Evolutionary conservation across 306 rosid genomes (phyloP), one percentile per base, ranked within the genome.

Genomic region (Vigna radiata): DNA sequence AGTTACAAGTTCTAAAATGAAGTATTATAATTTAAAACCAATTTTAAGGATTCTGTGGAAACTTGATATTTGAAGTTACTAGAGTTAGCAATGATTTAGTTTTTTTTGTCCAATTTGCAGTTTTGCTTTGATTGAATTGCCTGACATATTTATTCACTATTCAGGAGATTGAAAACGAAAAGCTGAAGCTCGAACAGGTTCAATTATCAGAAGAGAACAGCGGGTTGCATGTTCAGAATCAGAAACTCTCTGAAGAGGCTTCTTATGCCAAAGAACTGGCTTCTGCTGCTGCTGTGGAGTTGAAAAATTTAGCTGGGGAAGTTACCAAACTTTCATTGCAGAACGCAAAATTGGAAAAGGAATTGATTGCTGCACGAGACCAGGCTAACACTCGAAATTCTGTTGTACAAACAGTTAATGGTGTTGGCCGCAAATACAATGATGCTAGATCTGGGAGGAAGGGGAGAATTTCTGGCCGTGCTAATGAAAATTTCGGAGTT

Each of bases 211-310:
- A 96, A 84, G 99, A 91, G 84, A 96, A 90, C 73, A 92, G 99
- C 55, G 99, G 99, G 33, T 76, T 96, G 81, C 89, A 48, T 62
- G 98, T 96, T 74, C 99, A 96, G 90, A 96, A 96, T 80, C 96
- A 89, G 72, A 96, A 96, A 77, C 85, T 96, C 75, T 91, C 98
- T 12, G 99, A 96, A 85, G 99, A 96, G 85, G 93, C 98, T 69
- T 91, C 91, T 63, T 96, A 96, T 77, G 99, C 99, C 44, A 96
- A 92, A 77, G 99, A 96, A 83, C 84, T 96, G 64, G 99, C 99
- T 75, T 91, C 99, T 68, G 99, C 99, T 54, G 99, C 99, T 70
- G 99, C 99, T 54, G 93, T 92, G 52, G 99, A 96, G 84, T 80
- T 96, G 85, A 96, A 96, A 85, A 96, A 88, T 87, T 89, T 96